Evolutionary conservation across 768 basidiomycete species (phyloP).

Genomic region (Harrya chromipes): DNA sequence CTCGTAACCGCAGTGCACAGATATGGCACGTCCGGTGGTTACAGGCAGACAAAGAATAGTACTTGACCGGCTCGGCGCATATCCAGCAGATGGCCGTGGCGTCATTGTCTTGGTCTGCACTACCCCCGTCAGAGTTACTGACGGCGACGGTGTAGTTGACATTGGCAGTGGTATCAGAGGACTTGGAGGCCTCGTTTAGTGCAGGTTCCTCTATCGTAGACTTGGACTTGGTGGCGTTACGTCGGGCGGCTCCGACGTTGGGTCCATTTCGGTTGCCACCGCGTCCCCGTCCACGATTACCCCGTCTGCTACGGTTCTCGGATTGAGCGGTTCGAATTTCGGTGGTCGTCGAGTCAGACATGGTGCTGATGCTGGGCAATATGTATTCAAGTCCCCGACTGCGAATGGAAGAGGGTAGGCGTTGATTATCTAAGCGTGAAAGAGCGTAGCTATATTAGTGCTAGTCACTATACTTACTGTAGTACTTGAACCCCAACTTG

Average conservation of each 20-base stretch:
- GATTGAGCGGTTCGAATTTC: slow-evolving; percentile 5
- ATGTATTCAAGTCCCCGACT: too few species aligned
- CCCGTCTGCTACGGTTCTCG: slow-evolving; percentile 12
- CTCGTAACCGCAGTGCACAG: slow-evolving; percentile 82
- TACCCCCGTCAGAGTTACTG: background rate
- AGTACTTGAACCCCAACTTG: too few species aligned
- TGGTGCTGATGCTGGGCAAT: background rate
- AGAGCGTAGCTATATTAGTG: too few species aligned
- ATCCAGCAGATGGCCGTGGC: slow-evolving; percentile 70
- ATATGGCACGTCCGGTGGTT: slow-evolving; percentile 96
- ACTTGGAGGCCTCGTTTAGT: background rate
- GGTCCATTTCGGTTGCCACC: slow-evolving; percentile 5
- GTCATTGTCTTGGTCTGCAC: slow-evolving; percentile 35
- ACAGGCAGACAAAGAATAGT: slow-evolving; percentile 84
- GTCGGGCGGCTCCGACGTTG: slow-evolving; percentile 5
- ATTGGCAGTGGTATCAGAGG: background rate
- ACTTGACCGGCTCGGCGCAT: slow-evolving; percentile 92
- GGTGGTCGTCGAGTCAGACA: slow-evolving; percentile 22
- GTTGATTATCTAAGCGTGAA: too few species aligned
- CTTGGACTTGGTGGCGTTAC: slow-evolving; percentile 1
- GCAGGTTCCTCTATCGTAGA: background rate
- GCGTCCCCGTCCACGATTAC: slow-evolving; percentile 20
- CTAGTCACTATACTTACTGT: too few species aligned
- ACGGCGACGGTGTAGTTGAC: background rate
- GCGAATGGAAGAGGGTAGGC: too few species aligned